Evolutionary conservation across 306 rosid genomes (phyloP).

Genomic region (Castanopsis chinensis): DNA sequence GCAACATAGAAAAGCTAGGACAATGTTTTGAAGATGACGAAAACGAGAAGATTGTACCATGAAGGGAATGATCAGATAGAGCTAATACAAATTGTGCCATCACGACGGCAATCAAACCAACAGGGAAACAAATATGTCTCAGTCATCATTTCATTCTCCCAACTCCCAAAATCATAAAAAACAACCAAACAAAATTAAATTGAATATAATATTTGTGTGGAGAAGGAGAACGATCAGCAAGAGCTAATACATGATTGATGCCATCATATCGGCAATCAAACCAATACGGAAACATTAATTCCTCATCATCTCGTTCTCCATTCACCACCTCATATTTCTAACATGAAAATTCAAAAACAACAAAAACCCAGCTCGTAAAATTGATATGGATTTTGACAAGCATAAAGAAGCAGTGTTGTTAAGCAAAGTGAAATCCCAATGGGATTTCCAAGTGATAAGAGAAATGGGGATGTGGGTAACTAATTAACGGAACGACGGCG

Average conservation of each 20-base stretch:
- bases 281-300: constrained; percentile 48
- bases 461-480: too few species aligned
- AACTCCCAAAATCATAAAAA: not conserved
- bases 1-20: not conserved
- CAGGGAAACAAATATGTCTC: constrained; percentile 36
- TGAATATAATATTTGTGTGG: too few species aligned
- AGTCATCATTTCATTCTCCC: constrained; percentile 37
- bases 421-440: not conserved
- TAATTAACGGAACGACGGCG: not conserved
- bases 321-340: not conserved
- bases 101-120: constrained; percentile 56
- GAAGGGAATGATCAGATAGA: constrained; percentile 5
- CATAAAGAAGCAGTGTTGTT: not conserved
- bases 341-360: not conserved
- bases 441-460: too few species aligned
- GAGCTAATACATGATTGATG: constrained; percentile 44
- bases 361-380: too few species aligned
- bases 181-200: too few species aligned
- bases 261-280: constrained; percentile 53
- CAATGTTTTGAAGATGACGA: not conserved
- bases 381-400: not conserved
- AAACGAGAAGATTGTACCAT: not conserved
- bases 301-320: constrained; percentile 43
- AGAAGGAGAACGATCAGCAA: constrained; percentile 39
- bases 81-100: constrained; percentile 19